These are phyloP conservation scores for Farysia itapuensis DNA, from an alignment of 1,284 basidiomycete species.

Conservation along the genomic window DNA sequence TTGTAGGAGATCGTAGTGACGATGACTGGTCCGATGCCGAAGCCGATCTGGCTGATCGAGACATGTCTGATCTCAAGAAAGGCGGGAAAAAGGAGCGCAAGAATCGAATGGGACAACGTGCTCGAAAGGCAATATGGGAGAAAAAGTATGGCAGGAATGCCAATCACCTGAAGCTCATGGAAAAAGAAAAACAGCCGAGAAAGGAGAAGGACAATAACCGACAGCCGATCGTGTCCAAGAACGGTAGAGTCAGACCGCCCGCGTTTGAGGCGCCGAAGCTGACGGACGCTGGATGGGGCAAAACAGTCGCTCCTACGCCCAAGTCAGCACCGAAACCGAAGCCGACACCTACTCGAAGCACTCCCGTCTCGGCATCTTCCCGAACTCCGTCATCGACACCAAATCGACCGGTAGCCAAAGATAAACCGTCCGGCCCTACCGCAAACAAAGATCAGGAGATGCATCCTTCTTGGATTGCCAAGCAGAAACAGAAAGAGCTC, in stretches of 20 bases:
- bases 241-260: conserved; percentile 14
- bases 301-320: conserved; percentile 13
- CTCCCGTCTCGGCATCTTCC: background rate
- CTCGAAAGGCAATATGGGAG: conserved; percentile 94
- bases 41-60: conserved; percentile 65
- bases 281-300: conserved; percentile 28
- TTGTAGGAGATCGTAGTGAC: conserved; percentile 70
- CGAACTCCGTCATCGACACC: no score
- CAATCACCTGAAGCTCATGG: conserved; percentile 70
- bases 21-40: conserved; percentile 72
- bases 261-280: conserved; percentile 22
- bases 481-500: conserved; percentile 52
- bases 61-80: conserved; percentile 61
- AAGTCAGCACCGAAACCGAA: conserved; percentile 1
- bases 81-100: conserved; percentile 65
- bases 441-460: conserved; percentile 12
- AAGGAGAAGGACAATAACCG: background rate
- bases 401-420: background rate
- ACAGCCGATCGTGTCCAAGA: background rate
- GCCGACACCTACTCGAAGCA: background rate
- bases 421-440: background rate
- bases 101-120: conserved; percentile 87
- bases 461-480: conserved; percentile 52
- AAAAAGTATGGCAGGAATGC: conserved; percentile 89
- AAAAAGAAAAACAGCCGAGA: conserved; percentile 18